A percentile compares a stretch with the other conserved stretches of the same genome.
phyloP scores from a whole-genome alignment of 371 early-diverging fungal species.

The Rhizopus delemar region DNA sequence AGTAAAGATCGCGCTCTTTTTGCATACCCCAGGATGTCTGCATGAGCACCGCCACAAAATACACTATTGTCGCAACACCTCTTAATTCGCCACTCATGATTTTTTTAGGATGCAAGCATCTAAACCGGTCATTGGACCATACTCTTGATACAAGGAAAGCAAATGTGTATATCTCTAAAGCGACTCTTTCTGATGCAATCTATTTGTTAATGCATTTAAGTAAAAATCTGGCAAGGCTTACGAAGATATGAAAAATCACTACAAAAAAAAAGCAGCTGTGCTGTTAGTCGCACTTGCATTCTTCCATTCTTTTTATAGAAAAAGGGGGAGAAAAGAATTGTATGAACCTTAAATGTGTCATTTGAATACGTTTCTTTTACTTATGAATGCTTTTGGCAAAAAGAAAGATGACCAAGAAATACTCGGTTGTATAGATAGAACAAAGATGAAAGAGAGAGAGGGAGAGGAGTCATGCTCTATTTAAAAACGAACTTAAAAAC shows the following conservation, averaged over 20 bases:
- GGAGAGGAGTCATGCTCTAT: too few relatives aligned
- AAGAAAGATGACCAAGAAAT: too few relatives aligned
- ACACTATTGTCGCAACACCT: slow-evolving; percentile 44
- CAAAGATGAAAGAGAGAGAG: too few relatives aligned
- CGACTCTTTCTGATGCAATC: slow-evolving; percentile 34
- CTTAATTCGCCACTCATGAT: slow-evolving; percentile 44
- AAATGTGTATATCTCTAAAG: slow-evolving; percentile 33
- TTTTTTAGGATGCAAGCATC: slow-evolving; percentile 39
- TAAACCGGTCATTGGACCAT: slow-evolving; percentile 37
- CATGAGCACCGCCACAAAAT: slow-evolving; percentile 41
- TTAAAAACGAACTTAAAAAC: too few relatives aligned
- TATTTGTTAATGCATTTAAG: not conserved
- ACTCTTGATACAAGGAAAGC: slow-evolving; percentile 32
- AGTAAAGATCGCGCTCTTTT: not conserved
- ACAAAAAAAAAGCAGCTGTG: not conserved
- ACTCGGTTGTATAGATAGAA: too few relatives aligned
- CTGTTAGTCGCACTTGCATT: too few relatives aligned
- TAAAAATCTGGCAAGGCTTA: slow-evolving; percentile 8
- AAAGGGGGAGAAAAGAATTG: not conserved
- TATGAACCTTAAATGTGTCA: slow-evolving; percentile 16
- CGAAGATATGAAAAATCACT: slow-evolving; percentile 42
- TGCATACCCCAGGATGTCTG: slow-evolving; percentile 45
- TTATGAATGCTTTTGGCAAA: too few relatives aligned
- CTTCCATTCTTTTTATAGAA: not conserved
- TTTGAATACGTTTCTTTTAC: not conserved